These are phyloP conservation scores for Leptosphaerulina australis DNA, from an alignment of 2,329 filamentous ascomycete genomes.

Conservation along the genomic window DNA sequence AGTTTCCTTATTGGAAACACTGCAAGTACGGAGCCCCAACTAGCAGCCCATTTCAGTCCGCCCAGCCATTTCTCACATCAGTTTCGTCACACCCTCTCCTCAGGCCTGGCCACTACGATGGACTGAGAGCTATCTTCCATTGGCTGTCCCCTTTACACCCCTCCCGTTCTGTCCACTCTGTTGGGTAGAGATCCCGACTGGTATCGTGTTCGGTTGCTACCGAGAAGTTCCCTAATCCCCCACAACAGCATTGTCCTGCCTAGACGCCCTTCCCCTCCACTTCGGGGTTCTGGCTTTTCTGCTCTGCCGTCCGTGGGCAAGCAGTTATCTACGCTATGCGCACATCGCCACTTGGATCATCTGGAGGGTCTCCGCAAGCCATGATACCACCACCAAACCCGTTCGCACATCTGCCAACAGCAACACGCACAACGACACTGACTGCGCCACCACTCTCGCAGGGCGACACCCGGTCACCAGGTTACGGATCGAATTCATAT, in stretches of 20 bases:
- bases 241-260: slow-evolving; percentile 30
- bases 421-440: slow-evolving; percentile 34
- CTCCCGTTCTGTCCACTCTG: slow-evolving; percentile 32
- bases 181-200: slow-evolving; percentile 31
- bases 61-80: slow-evolving; percentile 13
- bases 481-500: slow-evolving; percentile 40
- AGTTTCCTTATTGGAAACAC: slow-evolving; percentile 27
- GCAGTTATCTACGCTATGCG: slow-evolving; percentile 28
- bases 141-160: slow-evolving; percentile 29
- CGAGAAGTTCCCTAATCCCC: slow-evolving; percentile 38
- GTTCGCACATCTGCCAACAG: slow-evolving; percentile 36
- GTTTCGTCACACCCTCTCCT: slow-evolving; percentile 13
- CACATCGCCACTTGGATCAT: slow-evolving; percentile 43
- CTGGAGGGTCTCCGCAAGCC: slow-evolving; percentile 40
- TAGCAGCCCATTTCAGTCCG: slow-evolving; percentile 21
- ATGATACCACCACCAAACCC: slow-evolving; percentile 44
- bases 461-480: slow-evolving; percentile 40
- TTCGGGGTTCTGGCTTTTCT: slow-evolving; percentile 28
- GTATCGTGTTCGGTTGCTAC: slow-evolving; percentile 43
- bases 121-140: slow-evolving; percentile 31
- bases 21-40: slow-evolving; percentile 34
- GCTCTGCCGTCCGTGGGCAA: slow-evolving; percentile 22
- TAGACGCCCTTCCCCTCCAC: slow-evolving; percentile 6
- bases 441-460: slow-evolving; percentile 39
- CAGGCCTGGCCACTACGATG: slow-evolving; percentile 34